Conservation (phyloP, 2,329 filamentous ascomycete genomes). For the Xylariaceae sp. region DNA sequence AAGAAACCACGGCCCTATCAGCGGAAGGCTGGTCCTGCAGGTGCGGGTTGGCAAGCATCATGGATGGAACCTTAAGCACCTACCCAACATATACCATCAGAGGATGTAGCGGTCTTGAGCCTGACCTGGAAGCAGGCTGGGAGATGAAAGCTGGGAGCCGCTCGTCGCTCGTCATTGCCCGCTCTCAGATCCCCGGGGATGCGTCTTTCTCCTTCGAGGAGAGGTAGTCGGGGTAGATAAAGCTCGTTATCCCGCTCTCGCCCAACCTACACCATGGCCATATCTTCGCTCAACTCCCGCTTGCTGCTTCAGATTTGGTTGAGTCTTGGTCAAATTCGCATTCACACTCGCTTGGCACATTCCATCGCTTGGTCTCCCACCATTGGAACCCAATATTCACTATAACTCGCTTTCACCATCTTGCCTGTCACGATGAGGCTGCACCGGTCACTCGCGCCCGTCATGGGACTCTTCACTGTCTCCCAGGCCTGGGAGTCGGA, state of each 20-base stretch:
- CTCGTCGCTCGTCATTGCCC: not conserved
- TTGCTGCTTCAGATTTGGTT: slow-evolving; percentile 4
- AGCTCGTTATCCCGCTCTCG: slow-evolving; percentile 1
- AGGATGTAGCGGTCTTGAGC: slow-evolving; percentile 1
- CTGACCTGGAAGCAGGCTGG: not conserved
- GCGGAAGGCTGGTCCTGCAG: slow-evolving; percentile 11
- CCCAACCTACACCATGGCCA: slow-evolving; percentile 7
- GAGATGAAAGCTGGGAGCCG: not conserved
- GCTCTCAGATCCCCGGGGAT: not conserved
- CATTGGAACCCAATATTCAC: slow-evolving; percentile 13
- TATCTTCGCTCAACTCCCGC: slow-evolving; percentile 10
- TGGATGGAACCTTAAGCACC: no score
- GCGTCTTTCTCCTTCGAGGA: not conserved
- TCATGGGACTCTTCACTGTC: slow-evolving; percentile 25
- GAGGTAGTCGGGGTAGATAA: not conserved
- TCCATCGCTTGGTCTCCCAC: slow-evolving; percentile 15
- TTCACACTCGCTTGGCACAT: slow-evolving; percentile 15
- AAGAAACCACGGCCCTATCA: slow-evolving; percentile 5
- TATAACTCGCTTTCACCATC: slow-evolving; percentile 13
- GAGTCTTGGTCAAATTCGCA: slow-evolving; percentile 16
- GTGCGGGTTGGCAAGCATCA: slow-evolving; percentile 14
- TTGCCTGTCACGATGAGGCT: slow-evolving; percentile 29
- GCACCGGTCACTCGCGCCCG: slow-evolving; percentile 25
- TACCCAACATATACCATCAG: no score
- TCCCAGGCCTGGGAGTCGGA: slow-evolving; percentile 21